These are phyloP conservation scores for Angomonas deanei DNA, from an alignment of 208 protist genomes.

Conservation along the genomic window DNA sequence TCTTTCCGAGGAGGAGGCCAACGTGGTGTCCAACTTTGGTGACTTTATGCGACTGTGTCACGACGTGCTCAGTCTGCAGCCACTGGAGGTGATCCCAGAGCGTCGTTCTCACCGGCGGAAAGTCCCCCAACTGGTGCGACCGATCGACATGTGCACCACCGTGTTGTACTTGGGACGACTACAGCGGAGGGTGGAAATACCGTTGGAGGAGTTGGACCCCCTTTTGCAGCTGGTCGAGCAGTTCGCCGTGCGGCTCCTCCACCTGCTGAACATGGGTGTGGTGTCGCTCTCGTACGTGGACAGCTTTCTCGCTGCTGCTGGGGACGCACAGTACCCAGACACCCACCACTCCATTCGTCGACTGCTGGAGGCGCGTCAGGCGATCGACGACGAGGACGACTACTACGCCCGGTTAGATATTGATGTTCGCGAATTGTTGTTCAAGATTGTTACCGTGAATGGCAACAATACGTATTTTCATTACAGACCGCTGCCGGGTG, in stretches of 20 bases:
- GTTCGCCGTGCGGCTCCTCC: slow-evolving; percentile 41
- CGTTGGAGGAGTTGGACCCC: slow-evolving; percentile 44
- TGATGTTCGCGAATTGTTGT: slow-evolving; percentile 67
- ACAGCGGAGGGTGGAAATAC: slow-evolving; percentile 40
- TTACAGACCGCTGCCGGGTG: slow-evolving; percentile 54
- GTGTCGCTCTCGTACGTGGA: slow-evolving; percentile 47
- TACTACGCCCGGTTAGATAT: slow-evolving; percentile 59
- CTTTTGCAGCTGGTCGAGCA: slow-evolving; percentile 42
- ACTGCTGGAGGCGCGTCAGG: slow-evolving; percentile 16
- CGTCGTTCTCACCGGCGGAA: neutral
- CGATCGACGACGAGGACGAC: slow-evolving; percentile 29
- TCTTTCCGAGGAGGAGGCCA: slow-evolving; percentile 14
- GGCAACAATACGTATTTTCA: slow-evolving; percentile 39
- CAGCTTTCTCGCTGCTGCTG: slow-evolving; percentile 31
- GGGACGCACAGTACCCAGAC: slow-evolving; percentile 53
- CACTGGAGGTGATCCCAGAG: neutral
- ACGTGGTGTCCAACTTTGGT: slow-evolving; percentile 12
- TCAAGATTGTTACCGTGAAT: slow-evolving; percentile 42
- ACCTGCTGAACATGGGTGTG: slow-evolving; percentile 39
- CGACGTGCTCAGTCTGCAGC: neutral
- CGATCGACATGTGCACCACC: slow-evolving; percentile 54
- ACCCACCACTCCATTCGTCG: slow-evolving; percentile 20
- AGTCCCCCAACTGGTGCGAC: slow-evolving; percentile 22
- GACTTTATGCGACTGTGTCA: slow-evolving; percentile 13
- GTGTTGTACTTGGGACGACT: slow-evolving; percentile 25